phyloP scores from a whole-genome alignment of 2,329 filamentous ascomycete genomes.

The Neurospora crassa region DNA sequence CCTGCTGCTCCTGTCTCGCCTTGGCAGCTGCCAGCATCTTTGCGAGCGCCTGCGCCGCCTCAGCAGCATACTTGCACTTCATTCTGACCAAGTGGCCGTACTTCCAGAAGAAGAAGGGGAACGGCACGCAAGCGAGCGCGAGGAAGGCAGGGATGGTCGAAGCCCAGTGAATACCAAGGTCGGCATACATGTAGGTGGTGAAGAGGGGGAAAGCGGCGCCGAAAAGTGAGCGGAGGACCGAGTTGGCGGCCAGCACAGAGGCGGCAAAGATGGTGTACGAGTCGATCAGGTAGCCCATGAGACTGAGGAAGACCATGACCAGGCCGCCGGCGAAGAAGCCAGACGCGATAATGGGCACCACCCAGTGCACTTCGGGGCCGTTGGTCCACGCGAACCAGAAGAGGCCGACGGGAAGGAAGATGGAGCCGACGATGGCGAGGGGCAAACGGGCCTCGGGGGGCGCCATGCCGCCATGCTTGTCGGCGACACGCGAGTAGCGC shows the following conservation, averaged over 20 bases:
- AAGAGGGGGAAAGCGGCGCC: conserved; percentile 67
- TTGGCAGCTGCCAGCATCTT: conserved; percentile 22
- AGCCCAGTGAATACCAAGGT: conserved; percentile 67
- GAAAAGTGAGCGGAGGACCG: conserved; percentile 61
- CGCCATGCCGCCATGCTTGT: conserved; percentile 40
- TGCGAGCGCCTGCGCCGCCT: conserved; percentile 53
- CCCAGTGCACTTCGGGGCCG: conserved; percentile 22
- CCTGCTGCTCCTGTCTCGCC: not conserved
- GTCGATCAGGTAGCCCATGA: conserved; percentile 61
- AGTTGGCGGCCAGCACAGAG: conserved; percentile 63
- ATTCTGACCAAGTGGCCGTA: conserved; percentile 56
- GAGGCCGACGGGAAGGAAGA: conserved; percentile 52
- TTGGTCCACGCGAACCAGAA: conserved; percentile 66
- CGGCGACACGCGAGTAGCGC: conserved; percentile 37
- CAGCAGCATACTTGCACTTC: conserved; percentile 60
- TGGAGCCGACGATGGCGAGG: conserved; percentile 49
- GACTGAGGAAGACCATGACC: conserved; percentile 56
- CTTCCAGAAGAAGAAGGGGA: conserved; percentile 67
- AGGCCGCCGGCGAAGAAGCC: conserved; percentile 33
- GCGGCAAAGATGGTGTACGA: conserved; percentile 68
- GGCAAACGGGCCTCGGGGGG: conserved; percentile 59
- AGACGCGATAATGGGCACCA: conserved; percentile 27
- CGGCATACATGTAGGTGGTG: conserved; percentile 47
- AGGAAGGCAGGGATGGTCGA: conserved; percentile 65
- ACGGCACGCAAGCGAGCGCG: conserved; percentile 59